Evolutionary conservation across 176 grass and related monocot genomes (phyloP).

Genomic region (Cenchrus americanus): DNA sequence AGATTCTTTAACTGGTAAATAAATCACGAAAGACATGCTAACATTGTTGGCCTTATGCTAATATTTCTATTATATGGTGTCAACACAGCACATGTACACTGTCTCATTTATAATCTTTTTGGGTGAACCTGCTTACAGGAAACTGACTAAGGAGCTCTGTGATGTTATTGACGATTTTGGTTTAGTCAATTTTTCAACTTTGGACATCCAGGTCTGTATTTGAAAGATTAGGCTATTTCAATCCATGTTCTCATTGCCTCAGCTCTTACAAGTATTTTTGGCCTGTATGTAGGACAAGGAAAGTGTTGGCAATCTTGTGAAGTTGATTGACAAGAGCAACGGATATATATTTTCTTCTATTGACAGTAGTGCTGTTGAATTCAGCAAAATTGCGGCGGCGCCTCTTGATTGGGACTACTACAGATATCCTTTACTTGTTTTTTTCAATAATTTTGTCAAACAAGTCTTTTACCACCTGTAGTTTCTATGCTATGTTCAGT

Average conservation of each 20-base stretch:
- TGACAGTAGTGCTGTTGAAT: slow-evolving; percentile 78
- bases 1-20: background rate
- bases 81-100: background rate
- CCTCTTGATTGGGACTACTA: slow-evolving; percentile 90
- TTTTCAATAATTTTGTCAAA: slow-evolving; percentile 8
- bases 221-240: slow-evolving; percentile 5
- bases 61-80: background rate
- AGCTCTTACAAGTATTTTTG: slow-evolving; percentile 25
- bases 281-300: slow-evolving; percentile 81
- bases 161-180: slow-evolving; percentile 79
- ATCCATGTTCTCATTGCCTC: slow-evolving; percentile 5
- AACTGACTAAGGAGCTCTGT: slow-evolving; percentile 94
- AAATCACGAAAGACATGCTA: background rate
- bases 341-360: slow-evolving; percentile 93
- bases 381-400: slow-evolving; percentile 83
- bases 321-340: slow-evolving; percentile 94
- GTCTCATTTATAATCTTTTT: slow-evolving; percentile 16
- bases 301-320: slow-evolving; percentile 98
- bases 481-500: slow-evolving; percentile 19
- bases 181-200: slow-evolving; percentile 87
- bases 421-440: slow-evolving; percentile 83
- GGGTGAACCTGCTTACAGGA: slow-evolving; percentile 57
- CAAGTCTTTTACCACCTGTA: background rate
- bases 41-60: slow-evolving; percentile 3
- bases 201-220: slow-evolving; percentile 82